Evolutionary conservation across 805 yeast species (phyloP), one percentile per base, ranked within the genome.

Genomic region (Tetrapisispora phaffii): DNA sequence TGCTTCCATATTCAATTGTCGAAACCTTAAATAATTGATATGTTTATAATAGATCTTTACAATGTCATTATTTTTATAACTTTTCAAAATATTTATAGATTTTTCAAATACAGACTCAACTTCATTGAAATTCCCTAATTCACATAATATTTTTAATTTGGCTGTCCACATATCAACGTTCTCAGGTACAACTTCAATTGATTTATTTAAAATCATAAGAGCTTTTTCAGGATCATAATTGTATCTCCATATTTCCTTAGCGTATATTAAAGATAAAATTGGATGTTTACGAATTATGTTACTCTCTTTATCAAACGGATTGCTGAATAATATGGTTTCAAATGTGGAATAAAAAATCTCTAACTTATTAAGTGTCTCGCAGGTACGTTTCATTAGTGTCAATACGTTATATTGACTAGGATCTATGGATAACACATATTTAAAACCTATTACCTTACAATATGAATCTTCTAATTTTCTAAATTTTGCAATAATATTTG

Each of bases 101-200:
- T 48, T 23, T 2, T 13, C 23, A 19, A 50, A 50, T 32, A 74
- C 46, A 10, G 54, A 51, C 3, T 61, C 45, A 0, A 75, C 78
- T 13, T 58, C 53, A 0, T 60, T 62, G 29, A 53, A 58, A 28
- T 73, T 57, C 4, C 65, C 61, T 6, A 68, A 62, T 20, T 69
- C 69, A 16, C 67, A 64, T 45, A 84, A 85, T 29, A 87, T 62
- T 50, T 85, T 82, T 21, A 82, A 68, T n/a, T 80, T 71, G 0
- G 90, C 90, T 41, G 82, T 65, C 85, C 87, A 81, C 9, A 86
- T 58, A 21, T 73, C 76, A 48, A 77, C 80, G 48, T 67, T 69
- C 0, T 61, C 50, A 1, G 81, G 75, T 8, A 74, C 62, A 2
- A 52, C 44, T 4, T 65, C 56, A 36, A 74, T 58, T 0, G 83